Conservation (phyloP, 2,329 filamentous ascomycete species). For the Microsporum audouinii region DNA sequence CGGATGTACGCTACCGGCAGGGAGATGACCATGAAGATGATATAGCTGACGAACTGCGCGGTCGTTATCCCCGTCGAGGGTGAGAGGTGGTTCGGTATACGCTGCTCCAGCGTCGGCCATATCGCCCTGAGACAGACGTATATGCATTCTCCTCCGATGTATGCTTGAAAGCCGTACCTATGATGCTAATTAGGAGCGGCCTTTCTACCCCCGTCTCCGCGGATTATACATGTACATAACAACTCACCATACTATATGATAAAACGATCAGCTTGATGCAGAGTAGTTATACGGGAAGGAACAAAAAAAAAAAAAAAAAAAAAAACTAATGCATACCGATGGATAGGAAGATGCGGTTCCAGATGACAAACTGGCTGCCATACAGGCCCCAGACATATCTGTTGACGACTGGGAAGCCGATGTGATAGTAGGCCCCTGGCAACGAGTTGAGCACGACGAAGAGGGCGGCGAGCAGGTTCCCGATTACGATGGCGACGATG, state of each 20-base stretch:
- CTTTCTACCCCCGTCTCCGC: neutral
- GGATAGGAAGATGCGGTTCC: constrained; percentile 32
- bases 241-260: neutral
- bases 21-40: constrained; percentile 28
- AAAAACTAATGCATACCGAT: constrained; percentile 16
- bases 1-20: constrained; percentile 36
- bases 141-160: constrained; percentile 28
- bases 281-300: neutral
- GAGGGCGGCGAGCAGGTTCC: constrained; percentile 29
- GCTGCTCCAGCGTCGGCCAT: constrained; percentile 24
- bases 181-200: constrained; percentile 11
- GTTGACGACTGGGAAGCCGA: constrained; percentile 36
- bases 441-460: constrained; percentile 29
- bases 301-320: neutral
- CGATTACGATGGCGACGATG: constrained; percentile 22
- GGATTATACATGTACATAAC: neutral
- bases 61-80: constrained; percentile 26
- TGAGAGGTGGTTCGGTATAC: constrained; percentile 26
- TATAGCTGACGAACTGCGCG: constrained; percentile 25
- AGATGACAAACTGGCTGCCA: constrained; percentile 31
- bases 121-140: constrained; percentile 14
- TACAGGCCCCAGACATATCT: constrained; percentile 35
- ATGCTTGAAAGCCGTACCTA: constrained; percentile 32
- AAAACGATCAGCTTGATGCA: neutral
- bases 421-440: constrained; percentile 33